These are phyloP conservation scores for Solanum chaucha DNA, from an alignment of 257 asterid species.

Conservation along the genomic window DNA sequence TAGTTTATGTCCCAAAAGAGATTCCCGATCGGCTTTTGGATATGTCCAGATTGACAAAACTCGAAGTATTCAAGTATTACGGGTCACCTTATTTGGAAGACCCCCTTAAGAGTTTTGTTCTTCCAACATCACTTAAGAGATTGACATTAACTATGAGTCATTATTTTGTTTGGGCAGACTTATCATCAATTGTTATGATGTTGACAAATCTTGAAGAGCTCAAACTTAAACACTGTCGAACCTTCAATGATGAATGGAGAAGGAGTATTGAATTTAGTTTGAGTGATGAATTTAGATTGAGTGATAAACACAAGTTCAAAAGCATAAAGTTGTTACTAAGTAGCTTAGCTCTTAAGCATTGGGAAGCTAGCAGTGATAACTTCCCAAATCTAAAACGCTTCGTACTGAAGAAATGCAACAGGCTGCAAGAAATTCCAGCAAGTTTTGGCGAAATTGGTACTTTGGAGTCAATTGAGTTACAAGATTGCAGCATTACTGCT, in stretches of 20 bases:
- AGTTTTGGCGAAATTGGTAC: neutral
- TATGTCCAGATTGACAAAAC: neutral
- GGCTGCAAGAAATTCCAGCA: neutral
- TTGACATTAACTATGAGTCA: neutral
- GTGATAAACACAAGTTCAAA: neutral
- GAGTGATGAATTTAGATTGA: neutral
- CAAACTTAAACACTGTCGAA: neutral
- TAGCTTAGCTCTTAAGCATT: too few relatives aligned
- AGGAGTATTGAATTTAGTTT: neutral
- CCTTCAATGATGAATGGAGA: neutral
- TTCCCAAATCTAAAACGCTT: neutral
- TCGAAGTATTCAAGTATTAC: neutral
- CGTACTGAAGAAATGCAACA: neutral
- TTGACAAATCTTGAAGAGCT: neutral
- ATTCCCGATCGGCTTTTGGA: accelerated
- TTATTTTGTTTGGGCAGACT: neutral
- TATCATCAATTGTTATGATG: neutral
- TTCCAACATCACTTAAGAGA: neutral
- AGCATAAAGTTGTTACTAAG: neutral
- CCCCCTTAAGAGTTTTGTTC: neutral
- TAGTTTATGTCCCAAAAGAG: too few relatives aligned
- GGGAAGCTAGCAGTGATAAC: neutral
- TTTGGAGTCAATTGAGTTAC: neutral
- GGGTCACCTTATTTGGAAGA: neutral
- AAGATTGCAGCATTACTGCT: neutral